Percentiles rank a stretch among this genome's conserved stretches.
These are phyloP conservation scores for Hansenula lynferdii DNA, from an alignment of 1,139 yeast species.

Conservation along the genomic window DNA sequence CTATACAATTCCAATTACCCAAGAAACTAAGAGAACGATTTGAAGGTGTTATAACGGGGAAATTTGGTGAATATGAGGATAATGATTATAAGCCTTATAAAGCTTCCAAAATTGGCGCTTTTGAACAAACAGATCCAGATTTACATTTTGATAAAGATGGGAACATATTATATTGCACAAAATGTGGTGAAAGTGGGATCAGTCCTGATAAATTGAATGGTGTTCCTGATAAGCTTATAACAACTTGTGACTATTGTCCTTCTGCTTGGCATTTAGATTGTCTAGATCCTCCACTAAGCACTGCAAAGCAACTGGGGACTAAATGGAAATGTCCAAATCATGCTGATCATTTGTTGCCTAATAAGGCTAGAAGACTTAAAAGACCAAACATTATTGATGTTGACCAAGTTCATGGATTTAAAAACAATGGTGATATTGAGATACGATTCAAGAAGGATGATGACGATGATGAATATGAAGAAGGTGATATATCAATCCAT, in stretches of 20 bases:
- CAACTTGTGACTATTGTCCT: slow-evolving; percentile 82
- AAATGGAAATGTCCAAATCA: slow-evolving; percentile 97
- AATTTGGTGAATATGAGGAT: slow-evolving; percentile 68
- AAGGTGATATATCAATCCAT: slow-evolving; percentile 26
- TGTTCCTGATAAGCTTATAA: slow-evolving; percentile 39
- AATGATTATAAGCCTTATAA: slow-evolving; percentile 49
- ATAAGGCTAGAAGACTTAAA: slow-evolving; percentile 39
- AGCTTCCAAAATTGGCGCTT: slow-evolving; percentile 34
- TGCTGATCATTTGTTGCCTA: slow-evolving; percentile 46
- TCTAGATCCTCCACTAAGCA: slow-evolving; percentile 66
- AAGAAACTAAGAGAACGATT: slow-evolving; percentile 64
- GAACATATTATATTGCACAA: slow-evolving; percentile 61
- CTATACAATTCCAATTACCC: slow-evolving; percentile 73
- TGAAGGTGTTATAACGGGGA: slow-evolving; percentile 64
- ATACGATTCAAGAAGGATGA: slow-evolving; percentile 30
- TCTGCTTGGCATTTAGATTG: slow-evolving; percentile 94
- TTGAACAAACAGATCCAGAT: slow-evolving; percentile 52
- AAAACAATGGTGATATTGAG: slow-evolving; percentile 67
- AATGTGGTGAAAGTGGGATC: slow-evolving; percentile 70
- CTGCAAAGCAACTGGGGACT: slow-evolving; percentile 71
- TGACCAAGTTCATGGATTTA: slow-evolving; percentile 52
- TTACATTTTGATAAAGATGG: slow-evolving; percentile 54
- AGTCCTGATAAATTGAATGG: slow-evolving; percentile 26
- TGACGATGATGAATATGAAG: slow-evolving; percentile 31
- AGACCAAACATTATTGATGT: slow-evolving; percentile 53